Percentiles rank a stretch among this genome's conserved stretches.
Conservation (phyloP, 805 yeast species). For the Aciculoconidium aculeatum region DNA sequence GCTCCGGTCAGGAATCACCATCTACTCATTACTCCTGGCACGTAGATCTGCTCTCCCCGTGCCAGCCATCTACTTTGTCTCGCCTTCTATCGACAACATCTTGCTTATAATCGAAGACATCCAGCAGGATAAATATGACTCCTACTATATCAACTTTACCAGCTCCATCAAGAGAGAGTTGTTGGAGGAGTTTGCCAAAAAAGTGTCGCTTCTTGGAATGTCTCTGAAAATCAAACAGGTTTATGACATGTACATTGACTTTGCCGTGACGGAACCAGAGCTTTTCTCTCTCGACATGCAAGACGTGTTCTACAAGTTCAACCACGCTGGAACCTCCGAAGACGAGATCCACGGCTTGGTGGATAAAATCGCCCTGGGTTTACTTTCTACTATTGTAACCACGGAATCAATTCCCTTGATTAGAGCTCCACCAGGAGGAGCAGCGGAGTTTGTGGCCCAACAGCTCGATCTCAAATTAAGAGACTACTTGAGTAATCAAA, state of each 20-base stretch:
- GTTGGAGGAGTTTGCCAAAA: slow-evolving; percentile 82
- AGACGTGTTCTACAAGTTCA: slow-evolving; percentile 60
- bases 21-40: slow-evolving; percentile 70
- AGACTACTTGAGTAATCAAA: slow-evolving; percentile 76
- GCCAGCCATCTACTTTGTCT: slow-evolving; percentile 87
- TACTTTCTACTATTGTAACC: slow-evolving; percentile 75
- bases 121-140: slow-evolving; percentile 67
- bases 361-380: slow-evolving; percentile 67
- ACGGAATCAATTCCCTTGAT: slow-evolving; percentile 80
- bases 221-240: slow-evolving; percentile 77
- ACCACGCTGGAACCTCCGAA: slow-evolving; percentile 68
- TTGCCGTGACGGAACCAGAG: slow-evolving; percentile 88
- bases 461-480: slow-evolving; percentile 78
- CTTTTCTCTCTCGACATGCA: slow-evolving; percentile 73
- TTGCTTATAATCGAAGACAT: slow-evolving; percentile 66
- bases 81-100: slow-evolving; percentile 78
- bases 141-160: slow-evolving; percentile 80
- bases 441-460: slow-evolving; percentile 91
- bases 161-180: slow-evolving; percentile 70
- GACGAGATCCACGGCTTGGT: slow-evolving; percentile 65
- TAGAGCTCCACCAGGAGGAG: slow-evolving; percentile 86
- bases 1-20: slow-evolving; percentile 84
- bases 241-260: slow-evolving; percentile 89
- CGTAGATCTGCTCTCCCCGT: slow-evolving; percentile 83
- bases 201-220: slow-evolving; percentile 68